Percentiles rank a stretch among this genome's conserved stretches.
These are phyloP conservation scores for Cokeromyces recurvatus DNA, from an alignment of 371 early-diverging fungal species.

Conservation along the genomic window DNA sequence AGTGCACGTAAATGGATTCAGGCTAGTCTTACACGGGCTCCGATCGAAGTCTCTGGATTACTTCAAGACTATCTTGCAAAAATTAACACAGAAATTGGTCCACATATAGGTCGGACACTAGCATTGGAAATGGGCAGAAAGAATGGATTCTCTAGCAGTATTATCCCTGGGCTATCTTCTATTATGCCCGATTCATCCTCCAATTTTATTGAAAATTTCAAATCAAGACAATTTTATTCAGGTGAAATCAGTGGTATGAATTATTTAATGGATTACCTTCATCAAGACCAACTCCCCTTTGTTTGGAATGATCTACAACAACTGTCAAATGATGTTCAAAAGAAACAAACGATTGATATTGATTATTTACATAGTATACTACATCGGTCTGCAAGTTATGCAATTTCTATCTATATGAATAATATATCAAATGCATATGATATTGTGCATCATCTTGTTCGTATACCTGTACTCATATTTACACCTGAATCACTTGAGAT, in stretches of 20 bases:
- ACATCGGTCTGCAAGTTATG: slow-evolving; percentile 16
- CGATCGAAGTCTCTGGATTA: slow-evolving; percentile 60
- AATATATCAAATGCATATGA: too few relatives aligned
- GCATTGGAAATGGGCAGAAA: slow-evolving; percentile 70
- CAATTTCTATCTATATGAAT: slow-evolving; percentile 19
- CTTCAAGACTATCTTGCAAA: slow-evolving; percentile 66
- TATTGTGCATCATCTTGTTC: slow-evolving; percentile 73
- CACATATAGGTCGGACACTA: slow-evolving; percentile 70
- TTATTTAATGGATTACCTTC: slow-evolving; percentile 17
- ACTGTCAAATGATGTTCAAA: slow-evolving; percentile 39
- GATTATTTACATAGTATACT: slow-evolving; percentile 47
- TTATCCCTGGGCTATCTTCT: slow-evolving; percentile 40
- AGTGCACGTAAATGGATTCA: slow-evolving; percentile 68
- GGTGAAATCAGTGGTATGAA: slow-evolving; percentile 61
- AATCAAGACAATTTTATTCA: slow-evolving; percentile 49
- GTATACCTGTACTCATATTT: slow-evolving; percentile 84
- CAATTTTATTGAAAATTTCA: slow-evolving; percentile 56
- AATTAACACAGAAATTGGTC: slow-evolving; percentile 45
- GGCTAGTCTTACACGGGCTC: slow-evolving; percentile 44
- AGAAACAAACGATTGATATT: slow-evolving; percentile 37
- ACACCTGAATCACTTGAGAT: slow-evolving; percentile 74
- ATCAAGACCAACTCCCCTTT: slow-evolving; percentile 33
- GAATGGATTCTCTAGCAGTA: slow-evolving; percentile 24
- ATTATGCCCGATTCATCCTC: slow-evolving; percentile 53
- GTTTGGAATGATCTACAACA: slow-evolving; percentile 32